Evolutionary conservation across 2,329 filamentous ascomycete genomes (phyloP).

Genomic region (Fusarium udum): DNA sequence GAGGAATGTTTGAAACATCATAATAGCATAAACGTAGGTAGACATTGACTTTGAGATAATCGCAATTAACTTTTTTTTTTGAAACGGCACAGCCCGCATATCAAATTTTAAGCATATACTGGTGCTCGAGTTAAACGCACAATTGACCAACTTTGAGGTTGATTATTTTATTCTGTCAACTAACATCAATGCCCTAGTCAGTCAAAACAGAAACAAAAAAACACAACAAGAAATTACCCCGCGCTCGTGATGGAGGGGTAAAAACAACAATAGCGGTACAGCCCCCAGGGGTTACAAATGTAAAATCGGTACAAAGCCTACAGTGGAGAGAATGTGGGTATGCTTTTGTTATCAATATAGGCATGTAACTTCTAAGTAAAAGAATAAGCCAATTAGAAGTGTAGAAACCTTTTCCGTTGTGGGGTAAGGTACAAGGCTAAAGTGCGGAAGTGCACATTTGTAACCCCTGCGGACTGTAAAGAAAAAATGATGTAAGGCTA

Average conservation of each 20-base stretch:
- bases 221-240: constrained; percentile 26
- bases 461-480: too few relatives aligned
- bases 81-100: background rate
- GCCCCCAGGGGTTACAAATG: too few relatives aligned
- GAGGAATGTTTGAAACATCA: background rate
- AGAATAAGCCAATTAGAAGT: too few relatives aligned
- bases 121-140: background rate
- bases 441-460: too few relatives aligned
- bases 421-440: too few relatives aligned
- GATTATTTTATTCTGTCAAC: constrained; percentile 18
- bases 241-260: constrained; percentile 34
- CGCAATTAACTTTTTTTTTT: background rate
- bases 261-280: constrained; percentile 22
- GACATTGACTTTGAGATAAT: background rate
- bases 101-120: background rate
- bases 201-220: background rate
- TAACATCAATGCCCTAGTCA: background rate
- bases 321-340: too few relatives aligned
- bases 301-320: too few relatives aligned
- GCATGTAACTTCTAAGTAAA: too few relatives aligned
- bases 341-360: too few relatives aligned
- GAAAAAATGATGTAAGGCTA: constrained; percentile 30
- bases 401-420: too few relatives aligned
- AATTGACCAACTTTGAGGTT: background rate
- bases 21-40: background rate